A percentile compares a stretch with the other conserved stretches of the same genome.
phyloP scores from a whole-genome alignment of 345 rosid species.

The Murraya paniculata region DNA sequence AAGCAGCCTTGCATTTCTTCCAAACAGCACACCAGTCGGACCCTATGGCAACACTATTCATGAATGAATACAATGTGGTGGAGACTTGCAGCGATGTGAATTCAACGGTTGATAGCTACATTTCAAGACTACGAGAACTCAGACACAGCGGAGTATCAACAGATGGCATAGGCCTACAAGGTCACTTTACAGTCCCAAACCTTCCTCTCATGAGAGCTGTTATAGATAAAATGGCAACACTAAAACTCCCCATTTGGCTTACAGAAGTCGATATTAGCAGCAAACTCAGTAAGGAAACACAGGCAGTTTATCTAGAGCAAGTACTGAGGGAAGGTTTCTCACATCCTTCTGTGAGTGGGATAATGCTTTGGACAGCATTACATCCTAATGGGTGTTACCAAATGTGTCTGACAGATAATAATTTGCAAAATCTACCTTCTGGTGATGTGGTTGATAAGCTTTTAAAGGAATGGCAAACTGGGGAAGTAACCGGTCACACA shows the following conservation, averaged over 20 bases:
- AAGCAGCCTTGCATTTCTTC: slow-evolving; percentile 60
- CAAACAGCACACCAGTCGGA: slow-evolving; percentile 55
- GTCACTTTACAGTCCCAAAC: slow-evolving; percentile 68
- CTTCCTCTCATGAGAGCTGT: slow-evolving; percentile 65
- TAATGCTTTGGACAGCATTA: slow-evolving; percentile 82
- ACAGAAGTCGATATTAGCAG: slow-evolving; percentile 74
- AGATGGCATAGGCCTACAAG: slow-evolving; percentile 75
- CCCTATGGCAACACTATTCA: slow-evolving; percentile 62
- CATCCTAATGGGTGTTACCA: slow-evolving; percentile 70
- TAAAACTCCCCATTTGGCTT: slow-evolving; percentile 82
- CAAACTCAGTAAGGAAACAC: slow-evolving; percentile 38
- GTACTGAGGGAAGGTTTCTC: slow-evolving; percentile 86
- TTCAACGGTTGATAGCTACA: slow-evolving; percentile 63
- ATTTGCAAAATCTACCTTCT: slow-evolving; percentile 61
- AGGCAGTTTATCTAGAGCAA: slow-evolving; percentile 68
- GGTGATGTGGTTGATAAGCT: slow-evolving; percentile 69
- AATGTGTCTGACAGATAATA: slow-evolving; percentile 71
- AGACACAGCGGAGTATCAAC: slow-evolving; percentile 39
- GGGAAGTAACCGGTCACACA: slow-evolving; percentile 29
- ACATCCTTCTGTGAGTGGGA: slow-evolving; percentile 73
- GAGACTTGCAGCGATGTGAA: slow-evolving; percentile 72
- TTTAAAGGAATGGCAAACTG: slow-evolving; percentile 55
- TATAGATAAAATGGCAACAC: slow-evolving; percentile 64
- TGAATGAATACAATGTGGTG: slow-evolving; percentile 80
- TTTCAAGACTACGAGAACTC: slow-evolving; percentile 54